These are phyloP conservation scores for Cladosporium sp. DNA, from an alignment of 2,329 filamentous ascomycete genomes.

Conservation along the genomic window DNA sequence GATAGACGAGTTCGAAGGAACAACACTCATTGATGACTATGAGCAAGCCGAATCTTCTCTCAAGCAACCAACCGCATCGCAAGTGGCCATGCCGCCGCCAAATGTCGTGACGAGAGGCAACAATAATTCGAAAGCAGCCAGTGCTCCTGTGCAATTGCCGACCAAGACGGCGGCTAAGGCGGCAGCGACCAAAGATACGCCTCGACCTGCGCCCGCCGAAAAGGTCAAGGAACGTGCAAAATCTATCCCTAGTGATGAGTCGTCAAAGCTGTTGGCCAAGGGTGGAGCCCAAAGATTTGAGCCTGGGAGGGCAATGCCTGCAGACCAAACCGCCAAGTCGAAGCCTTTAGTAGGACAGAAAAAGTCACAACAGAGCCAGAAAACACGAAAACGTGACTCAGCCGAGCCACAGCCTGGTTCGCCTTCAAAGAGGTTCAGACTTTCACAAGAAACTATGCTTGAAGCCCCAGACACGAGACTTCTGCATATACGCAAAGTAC, in stretches of 20 bases:
- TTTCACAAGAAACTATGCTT: neutral
- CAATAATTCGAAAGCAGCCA: neutral
- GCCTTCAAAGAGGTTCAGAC: slow-evolving; percentile 1
- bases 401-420: neutral
- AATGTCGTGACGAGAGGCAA: neutral
- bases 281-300: neutral
- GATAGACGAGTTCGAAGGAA: slow-evolving; percentile 21
- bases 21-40: slow-evolving; percentile 14
- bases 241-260: neutral
- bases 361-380: neutral
- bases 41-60: neutral
- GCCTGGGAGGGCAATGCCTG: neutral
- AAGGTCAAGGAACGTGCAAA: neutral
- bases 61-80: slow-evolving; percentile 24
- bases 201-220: neutral
- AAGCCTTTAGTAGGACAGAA: too few relatives aligned
- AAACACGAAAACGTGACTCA: neutral
- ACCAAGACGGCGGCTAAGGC: neutral
- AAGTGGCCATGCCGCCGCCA: slow-evolving; percentile 29
- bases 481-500: neutral
- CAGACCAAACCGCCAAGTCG: neutral
- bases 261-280: neutral
- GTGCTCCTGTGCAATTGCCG: neutral
- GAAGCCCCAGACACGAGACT: neutral
- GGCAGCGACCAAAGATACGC: neutral